Base-by-base conservation (phyloP, 2,329 filamentous ascomycete genomes). In the Pestalotiopsis sp. region DNA sequence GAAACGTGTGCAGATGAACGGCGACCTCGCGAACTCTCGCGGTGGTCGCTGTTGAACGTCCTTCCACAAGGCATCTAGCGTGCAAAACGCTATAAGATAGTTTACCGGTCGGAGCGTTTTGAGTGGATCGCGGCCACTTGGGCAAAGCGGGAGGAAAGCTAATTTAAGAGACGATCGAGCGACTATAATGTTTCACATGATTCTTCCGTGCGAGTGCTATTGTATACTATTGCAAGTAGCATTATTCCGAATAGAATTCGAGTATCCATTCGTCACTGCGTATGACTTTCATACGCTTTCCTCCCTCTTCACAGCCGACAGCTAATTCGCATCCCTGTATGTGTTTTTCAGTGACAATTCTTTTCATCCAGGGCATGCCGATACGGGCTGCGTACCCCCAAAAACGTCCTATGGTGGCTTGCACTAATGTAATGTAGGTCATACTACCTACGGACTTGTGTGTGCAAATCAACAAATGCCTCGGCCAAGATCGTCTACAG, bases 11-110 rank as follows among this genome's bases (percentile, higher is more conserved):
- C 45, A 52, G 45, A 52, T 52, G n/a, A 52, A 52, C 45, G 45
- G 45, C 45, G 45, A 52, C 45, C 45, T 52, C 45, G 45, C 45
- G 45, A 52, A 52, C 45, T 20, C 17, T 52, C 17, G 20, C 45
- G 11, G 7, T 20, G 45, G 45, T 52, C 45, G 17, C 45, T n/a
- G 17, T 17, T 52, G 17, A 9, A 52, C 45, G 45, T 52, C 58
- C 58, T 20, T 61, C 58, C 58, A 61, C 31, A 61, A 61, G 58
- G 58, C 58, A 61, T 27, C 58, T 61, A 61, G 58, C 31, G 58
- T 61, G 58, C n/a, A 12, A 31, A 38, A 27, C 31, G 25, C 58
- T 61, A 61, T 38, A 61, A 61, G 25, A 38, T 38, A 61, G 25
- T 61, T 38, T 61, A 38, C 58, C 45, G 45, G 45, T 52, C 45